A percentile compares a stretch with the other conserved stretches of the same genome.
These are phyloP conservation scores for Aegilops tauschii DNA, from an alignment of 176 grass and related monocot genomes.

Conservation along the genomic window DNA sequence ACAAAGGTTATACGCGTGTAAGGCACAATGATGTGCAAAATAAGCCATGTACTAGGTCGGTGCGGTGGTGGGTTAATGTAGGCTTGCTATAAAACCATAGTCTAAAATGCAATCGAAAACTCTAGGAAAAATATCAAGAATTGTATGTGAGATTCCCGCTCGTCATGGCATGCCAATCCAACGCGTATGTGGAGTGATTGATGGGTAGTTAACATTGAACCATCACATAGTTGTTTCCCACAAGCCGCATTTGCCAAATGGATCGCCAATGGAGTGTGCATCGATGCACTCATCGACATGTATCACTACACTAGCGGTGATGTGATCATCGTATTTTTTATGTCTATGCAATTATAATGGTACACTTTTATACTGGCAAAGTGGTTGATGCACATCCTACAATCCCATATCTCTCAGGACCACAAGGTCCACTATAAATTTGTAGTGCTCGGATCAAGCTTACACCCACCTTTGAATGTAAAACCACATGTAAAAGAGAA, in stretches of 20 bases:
- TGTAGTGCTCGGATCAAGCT: constrained; percentile 43
- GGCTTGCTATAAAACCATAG: neutral
- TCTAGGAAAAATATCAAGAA: neutral
- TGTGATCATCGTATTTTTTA: constrained; percentile 10
- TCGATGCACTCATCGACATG: neutral
- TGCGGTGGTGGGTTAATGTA: neutral
- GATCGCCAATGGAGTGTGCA: neutral
- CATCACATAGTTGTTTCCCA: constrained; percentile 55
- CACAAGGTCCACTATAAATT: constrained; percentile 48
- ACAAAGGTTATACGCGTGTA: neutral
- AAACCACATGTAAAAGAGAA: constrained; percentile 19
- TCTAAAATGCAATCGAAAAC: constrained; percentile 26
- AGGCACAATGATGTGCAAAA: neutral
- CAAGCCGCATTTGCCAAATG: constrained; percentile 22
- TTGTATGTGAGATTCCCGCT: neutral
- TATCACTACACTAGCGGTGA: neutral
- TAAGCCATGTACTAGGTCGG: neutral
- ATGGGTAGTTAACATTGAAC: constrained; percentile 52
- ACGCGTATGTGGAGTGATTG: constrained; percentile 45
- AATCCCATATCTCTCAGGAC: constrained; percentile 32
- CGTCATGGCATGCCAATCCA: constrained; percentile 2
- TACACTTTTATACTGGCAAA: constrained; percentile 39
- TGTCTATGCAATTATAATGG: constrained; percentile 34
- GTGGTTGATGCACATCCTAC: constrained; percentile 42
- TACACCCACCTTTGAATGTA: constrained; percentile 18